Conservation (phyloP, 2,329 filamentous ascomycete species). For the Byssothecium circinans region DNA sequence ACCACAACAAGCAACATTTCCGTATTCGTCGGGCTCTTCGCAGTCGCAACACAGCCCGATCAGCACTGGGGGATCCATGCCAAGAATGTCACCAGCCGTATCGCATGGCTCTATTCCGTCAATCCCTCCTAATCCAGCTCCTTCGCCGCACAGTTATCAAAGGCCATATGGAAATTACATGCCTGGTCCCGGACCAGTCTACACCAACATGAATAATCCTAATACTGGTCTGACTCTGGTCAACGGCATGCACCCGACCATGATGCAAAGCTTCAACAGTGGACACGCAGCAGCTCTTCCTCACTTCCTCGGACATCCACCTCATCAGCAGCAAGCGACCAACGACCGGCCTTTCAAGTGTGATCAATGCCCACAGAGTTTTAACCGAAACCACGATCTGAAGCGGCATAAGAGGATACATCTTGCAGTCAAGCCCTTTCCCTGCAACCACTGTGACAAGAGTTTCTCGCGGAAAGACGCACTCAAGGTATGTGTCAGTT, state of each 20-base stretch:
- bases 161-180: conserved; percentile 49
- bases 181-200: conserved; percentile 64
- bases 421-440: conserved; percentile 91
- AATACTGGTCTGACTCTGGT: conserved; percentile 72
- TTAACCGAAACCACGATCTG: conserved; percentile 94
- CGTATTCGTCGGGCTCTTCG: conserved; percentile 54
- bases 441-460: conserved; percentile 89
- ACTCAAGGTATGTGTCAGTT: conserved; percentile 71
- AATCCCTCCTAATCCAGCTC: conserved; percentile 53
- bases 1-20: conserved; percentile 51
- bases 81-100: conserved; percentile 57
- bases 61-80: conserved; percentile 49
- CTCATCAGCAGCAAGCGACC: conserved; percentile 54
- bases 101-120: conserved; percentile 48
- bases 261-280: conserved; percentile 63
- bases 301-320: conserved; percentile 57
- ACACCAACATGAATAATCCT: conserved; percentile 78
- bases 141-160: conserved; percentile 51
- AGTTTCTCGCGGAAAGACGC: conserved; percentile 97
- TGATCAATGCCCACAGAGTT: conserved; percentile 87
- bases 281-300: conserved; percentile 68
- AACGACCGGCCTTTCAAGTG: conserved; percentile 93
- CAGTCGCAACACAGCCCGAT: conserved; percentile 54
- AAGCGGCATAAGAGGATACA: conserved; percentile 97
- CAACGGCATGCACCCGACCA: conserved; percentile 57